Evolutionary conservation across 2,329 filamentous ascomycete genomes (phyloP), one percentile per base, ranked within the genome.

Genomic region (Lasiodiplodia sp.): DNA sequence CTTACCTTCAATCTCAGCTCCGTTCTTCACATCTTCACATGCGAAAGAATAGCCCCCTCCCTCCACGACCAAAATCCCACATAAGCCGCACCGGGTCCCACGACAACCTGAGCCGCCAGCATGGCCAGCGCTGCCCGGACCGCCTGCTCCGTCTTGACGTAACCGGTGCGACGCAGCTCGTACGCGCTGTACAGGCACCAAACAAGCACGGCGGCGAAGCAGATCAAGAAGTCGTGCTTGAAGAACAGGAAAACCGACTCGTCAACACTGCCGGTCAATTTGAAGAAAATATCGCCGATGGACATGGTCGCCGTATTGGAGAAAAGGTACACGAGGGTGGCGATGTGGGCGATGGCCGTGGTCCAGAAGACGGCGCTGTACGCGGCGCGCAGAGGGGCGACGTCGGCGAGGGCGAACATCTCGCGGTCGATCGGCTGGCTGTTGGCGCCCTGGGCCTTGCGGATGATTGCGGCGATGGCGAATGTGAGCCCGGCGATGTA

Each of bases 11-110:
- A 11, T 3, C 49, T 52, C 6, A 23, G 49, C 49, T 8, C 49
- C 49, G 1, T 23, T 18, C 14, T 40, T 25, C 2, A 38, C 58
- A 3, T 3, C 44, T 49, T 47, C 10, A 65, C 31, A 23, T 28
- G 31, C 6, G 5, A 12, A 4, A 34, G n/a, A 31, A 67, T 21
- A 7, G 51, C 52, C 4, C 4, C 18, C 37, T 12, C 38, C 71
- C 23, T 66, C 69, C 69, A 70, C n/a, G 58, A 65, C 69, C 69
- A 70, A 63, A 70, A 21, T 0, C 66, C 69, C 3, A 38, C 38
- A 12, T 68, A 60, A 10, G 69, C 67, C n/a, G 69, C 69, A 7
- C 66, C 66, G 8, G 69, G 69, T 6, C 69, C 69, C n/a, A 68
- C 31, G 4, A 57, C 37, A 2, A 57, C 12, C 38, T 70, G 69